Evolutionary conservation across 2,329 filamentous ascomycete genomes (phyloP).

Genomic region (Pseudogymnoascus sp.): DNA sequence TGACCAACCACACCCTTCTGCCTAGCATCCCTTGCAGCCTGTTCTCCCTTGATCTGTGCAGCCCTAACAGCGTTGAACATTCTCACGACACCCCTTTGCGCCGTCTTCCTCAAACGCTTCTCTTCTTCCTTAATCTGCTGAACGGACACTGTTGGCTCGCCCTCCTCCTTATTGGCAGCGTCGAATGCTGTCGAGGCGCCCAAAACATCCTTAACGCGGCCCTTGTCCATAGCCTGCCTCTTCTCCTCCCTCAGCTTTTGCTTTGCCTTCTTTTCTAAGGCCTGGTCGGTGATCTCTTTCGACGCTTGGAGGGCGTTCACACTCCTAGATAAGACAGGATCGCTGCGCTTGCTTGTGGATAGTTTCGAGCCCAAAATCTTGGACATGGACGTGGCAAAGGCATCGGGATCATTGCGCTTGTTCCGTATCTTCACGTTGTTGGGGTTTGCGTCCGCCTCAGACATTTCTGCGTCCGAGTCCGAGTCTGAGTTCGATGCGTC

Average conservation of each 20-base stretch:
- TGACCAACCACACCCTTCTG: conserved; percentile 72
- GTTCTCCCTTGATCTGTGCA: conserved; percentile 80
- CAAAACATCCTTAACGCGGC: conserved; percentile 79
- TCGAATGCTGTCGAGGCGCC: conserved; percentile 48
- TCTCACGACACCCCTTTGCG: conserved; percentile 88
- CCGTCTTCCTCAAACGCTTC: conserved; percentile 73
- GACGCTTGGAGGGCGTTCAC: conserved; percentile 65
- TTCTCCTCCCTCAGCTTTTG: conserved; percentile 74
- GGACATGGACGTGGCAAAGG: conserved; percentile 86
- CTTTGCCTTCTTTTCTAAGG: conserved; percentile 73
- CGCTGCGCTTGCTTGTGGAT: conserved; percentile 68
- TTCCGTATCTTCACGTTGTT: conserved; percentile 40
- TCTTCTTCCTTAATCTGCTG: conserved; percentile 61
- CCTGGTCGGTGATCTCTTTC: conserved; percentile 63
- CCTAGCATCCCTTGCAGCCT: conserved; percentile 63
- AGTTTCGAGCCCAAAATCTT: conserved; percentile 91
- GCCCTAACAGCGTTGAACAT: conserved; percentile 92
- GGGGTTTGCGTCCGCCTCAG: conserved; percentile 35
- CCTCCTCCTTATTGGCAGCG: conserved; percentile 36
- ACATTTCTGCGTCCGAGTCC: conserved; percentile 24
- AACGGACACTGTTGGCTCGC: conserved; percentile 39
- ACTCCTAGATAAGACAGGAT: conserved; percentile 86
- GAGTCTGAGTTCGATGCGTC: conserved; percentile 16
- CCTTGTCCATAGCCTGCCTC: conserved; percentile 72
- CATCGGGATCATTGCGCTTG: conserved; percentile 86